Evolutionary conservation across 495 filamentous ascomycete species (phyloP).

Genomic region (Parathielavia appendiculata): DNA sequence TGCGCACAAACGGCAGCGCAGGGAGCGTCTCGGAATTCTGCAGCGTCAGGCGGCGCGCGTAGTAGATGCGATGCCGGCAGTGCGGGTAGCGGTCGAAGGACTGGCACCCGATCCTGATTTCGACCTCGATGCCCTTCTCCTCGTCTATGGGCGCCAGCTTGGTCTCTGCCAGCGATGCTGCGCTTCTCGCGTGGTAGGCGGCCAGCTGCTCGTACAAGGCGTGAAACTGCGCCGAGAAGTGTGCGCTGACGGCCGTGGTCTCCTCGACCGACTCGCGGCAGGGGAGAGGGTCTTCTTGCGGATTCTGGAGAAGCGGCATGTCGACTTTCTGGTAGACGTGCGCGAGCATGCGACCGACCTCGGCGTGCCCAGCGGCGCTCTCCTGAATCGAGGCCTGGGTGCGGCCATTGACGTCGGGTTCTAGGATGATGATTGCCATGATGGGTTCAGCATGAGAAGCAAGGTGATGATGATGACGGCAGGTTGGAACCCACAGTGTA

Average conservation of each 20-base stretch:
- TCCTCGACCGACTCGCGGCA: conserved; percentile 5
- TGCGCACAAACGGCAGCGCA: conserved; percentile 15
- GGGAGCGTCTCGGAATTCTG: conserved; percentile 20
- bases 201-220: conserved; percentile 5
- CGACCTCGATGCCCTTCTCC: background rate
- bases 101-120: conserved; percentile 7
- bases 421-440: conserved; percentile 12
- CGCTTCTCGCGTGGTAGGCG: conserved; percentile 2
- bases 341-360: conserved; percentile 5
- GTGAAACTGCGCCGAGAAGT: conserved; percentile 2
- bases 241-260: background rate
- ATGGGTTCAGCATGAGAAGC: background rate
- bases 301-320: conserved; percentile 3
- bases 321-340: background rate
- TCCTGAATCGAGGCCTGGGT: conserved; percentile 8
- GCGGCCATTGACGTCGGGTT: conserved; percentile 8
- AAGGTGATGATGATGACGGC: background rate
- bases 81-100: conserved; percentile 21
- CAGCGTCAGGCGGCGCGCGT: conserved; percentile 24
- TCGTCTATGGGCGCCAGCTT: conserved; percentile 2
- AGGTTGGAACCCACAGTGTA: background rate
- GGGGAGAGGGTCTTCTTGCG: background rate
- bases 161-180: background rate
- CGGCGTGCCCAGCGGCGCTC: conserved; percentile 4
- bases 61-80: conserved; percentile 25